Evolutionary conservation across 2,329 filamentous ascomycete species (phyloP).

Genomic region (Fusarium globosum): DNA sequence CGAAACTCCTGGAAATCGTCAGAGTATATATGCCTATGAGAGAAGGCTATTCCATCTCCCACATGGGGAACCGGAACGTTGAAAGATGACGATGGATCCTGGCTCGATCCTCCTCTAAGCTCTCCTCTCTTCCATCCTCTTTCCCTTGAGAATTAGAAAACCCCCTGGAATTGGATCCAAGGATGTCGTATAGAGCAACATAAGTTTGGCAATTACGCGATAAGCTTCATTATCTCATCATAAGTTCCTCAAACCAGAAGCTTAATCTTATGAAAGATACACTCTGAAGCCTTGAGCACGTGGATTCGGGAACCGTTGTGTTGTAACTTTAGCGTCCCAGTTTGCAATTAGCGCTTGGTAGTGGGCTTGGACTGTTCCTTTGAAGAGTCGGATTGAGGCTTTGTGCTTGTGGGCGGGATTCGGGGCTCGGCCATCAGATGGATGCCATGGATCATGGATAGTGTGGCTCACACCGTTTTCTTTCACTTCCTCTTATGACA

Average conservation of each 20-base stretch:
- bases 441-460: constrained; percentile 33
- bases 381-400: constrained; percentile 34
- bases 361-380: constrained; percentile 26
- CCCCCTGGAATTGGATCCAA: not conserved
- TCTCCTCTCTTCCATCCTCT: constrained; percentile 11
- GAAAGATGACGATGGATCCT: constrained; percentile 31
- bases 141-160: constrained; percentile 22
- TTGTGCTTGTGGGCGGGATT: constrained; percentile 27
- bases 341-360: constrained; percentile 32
- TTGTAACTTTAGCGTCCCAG: constrained; percentile 24
- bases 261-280: not conserved
- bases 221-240: not conserved
- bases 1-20: constrained; percentile 6
- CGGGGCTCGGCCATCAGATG: constrained; percentile 34
- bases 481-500: constrained; percentile 29
- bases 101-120: constrained; percentile 4
- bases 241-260: not conserved
- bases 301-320: constrained; percentile 31
- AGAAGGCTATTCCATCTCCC: not conserved
- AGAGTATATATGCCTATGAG: constrained; percentile 4
- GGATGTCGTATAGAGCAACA: not conserved
- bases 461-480: constrained; percentile 40
- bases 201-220: not conserved
- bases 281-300: constrained; percentile 7
- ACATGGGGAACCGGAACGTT: constrained; percentile 15